Percentiles rank a stretch among this genome's conserved stretches.
phyloP scores from a whole-genome alignment of 2,329 filamentous ascomycete genomes.

The Clonostachys byssicola region DNA sequence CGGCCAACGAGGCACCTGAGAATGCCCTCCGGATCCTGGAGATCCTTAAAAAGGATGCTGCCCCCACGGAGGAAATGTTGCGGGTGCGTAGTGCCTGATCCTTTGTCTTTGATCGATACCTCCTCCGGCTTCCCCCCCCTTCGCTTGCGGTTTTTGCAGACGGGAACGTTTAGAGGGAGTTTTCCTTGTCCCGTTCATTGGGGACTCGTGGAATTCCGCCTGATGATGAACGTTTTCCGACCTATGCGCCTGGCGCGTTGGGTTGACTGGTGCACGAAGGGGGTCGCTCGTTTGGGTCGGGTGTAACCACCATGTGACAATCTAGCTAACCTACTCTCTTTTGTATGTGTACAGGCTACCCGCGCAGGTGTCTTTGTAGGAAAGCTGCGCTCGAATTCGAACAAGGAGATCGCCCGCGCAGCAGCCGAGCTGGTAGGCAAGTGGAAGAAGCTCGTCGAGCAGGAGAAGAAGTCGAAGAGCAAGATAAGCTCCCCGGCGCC shows the following conservation, averaged over 20 bases:
- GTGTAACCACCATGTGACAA: not conserved
- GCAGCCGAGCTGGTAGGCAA: conserved; percentile 82
- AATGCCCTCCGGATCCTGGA: conserved; percentile 72
- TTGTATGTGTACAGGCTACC: conserved; percentile 53
- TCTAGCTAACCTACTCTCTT: conserved; percentile 1
- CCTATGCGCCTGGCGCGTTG: too few species aligned
- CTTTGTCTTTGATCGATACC: too few species aligned
- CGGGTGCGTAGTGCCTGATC: conserved; percentile 48
- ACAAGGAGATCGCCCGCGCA: conserved; percentile 75
- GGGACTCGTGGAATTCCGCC: too few species aligned
- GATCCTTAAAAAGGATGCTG: conserved; percentile 73
- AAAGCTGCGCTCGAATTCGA: conserved; percentile 70
- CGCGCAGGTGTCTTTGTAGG: conserved; percentile 87
- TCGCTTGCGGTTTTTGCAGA: too few species aligned
- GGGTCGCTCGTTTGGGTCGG: not conserved
- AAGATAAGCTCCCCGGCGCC: conserved; percentile 37
- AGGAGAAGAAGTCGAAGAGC: conserved; percentile 48
- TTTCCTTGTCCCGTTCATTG: too few species aligned
- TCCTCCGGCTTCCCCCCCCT: too few species aligned
- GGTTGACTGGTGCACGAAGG: too few species aligned
- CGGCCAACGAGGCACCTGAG: conserved; percentile 67
- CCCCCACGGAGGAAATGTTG: conserved; percentile 84
- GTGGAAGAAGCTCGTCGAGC: conserved; percentile 78
- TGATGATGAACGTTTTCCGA: too few species aligned
- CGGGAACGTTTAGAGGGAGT: too few species aligned